Evolutionary conservation across 805 yeast genomes (phyloP).

Genomic region (Yarrowia bubula): DNA sequence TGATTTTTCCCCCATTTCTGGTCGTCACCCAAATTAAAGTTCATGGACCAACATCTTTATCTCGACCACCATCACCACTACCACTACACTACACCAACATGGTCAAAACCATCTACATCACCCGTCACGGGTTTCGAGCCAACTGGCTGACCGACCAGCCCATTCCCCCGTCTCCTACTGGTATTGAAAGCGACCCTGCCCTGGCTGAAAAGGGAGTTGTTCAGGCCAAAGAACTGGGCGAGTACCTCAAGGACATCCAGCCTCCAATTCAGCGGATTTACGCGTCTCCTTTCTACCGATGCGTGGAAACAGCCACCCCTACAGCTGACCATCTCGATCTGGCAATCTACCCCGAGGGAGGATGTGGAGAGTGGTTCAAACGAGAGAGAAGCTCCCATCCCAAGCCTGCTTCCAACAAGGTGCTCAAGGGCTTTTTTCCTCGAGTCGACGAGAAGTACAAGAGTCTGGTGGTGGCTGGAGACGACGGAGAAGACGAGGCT

Average conservation of each 20-base stretch:
- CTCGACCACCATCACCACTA: not conserved
- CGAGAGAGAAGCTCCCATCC: conserved; percentile 47
- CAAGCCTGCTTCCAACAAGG: conserved; percentile 54
- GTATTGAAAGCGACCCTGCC: conserved; percentile 85
- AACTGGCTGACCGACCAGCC: conserved; percentile 64
- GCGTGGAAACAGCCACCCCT: conserved; percentile 78
- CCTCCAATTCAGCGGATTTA: conserved; percentile 71
- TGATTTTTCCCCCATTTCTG: not conserved
- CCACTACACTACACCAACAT: conserved; percentile 26
- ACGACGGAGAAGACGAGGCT: conserved; percentile 68
- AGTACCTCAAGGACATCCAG: conserved; percentile 46
- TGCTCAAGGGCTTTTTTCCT: conserved; percentile 54
- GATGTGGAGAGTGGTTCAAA: conserved; percentile 90
- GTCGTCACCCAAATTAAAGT: not conserved
- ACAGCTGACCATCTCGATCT: conserved; percentile 57
- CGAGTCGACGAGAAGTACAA: conserved; percentile 48
- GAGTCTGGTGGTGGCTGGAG: conserved; percentile 58
- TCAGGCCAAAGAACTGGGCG: conserved; percentile 80
- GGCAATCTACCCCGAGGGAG: conserved; percentile 68
- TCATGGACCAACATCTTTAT: not conserved
- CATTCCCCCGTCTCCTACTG: conserved; percentile 80
- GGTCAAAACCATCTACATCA: conserved; percentile 36
- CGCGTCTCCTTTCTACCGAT: conserved; percentile 84
- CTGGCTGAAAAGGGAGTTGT: conserved; percentile 83
- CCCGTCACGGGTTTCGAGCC: conserved; percentile 77